A percentile compares a stretch with the other conserved stretches of the same genome.
phyloP scores from a whole-genome alignment of 768 basidiomycete species.

The Rhodosporidiobolus odoratus region DNA sequence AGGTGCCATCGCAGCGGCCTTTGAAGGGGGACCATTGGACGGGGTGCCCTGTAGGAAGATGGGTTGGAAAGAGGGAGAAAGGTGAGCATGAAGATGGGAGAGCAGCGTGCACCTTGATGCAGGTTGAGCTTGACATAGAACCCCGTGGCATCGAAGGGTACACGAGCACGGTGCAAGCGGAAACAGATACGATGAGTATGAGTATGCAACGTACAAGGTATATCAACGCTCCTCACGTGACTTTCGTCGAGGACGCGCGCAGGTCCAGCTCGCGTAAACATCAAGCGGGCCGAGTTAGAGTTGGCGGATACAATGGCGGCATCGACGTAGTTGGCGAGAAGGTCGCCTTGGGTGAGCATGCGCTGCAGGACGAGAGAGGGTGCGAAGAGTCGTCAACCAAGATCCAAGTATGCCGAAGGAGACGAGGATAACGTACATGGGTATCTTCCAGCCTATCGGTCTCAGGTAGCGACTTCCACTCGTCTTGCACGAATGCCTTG shows the following conservation, averaged over 20 bases:
- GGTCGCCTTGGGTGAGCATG: constrained; percentile 10
- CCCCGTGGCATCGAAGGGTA: too few relatives aligned
- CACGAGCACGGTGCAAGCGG: too few relatives aligned
- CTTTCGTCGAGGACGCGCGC: neutral
- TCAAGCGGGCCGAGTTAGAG: constrained; percentile 19
- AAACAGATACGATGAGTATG: neutral
- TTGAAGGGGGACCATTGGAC: constrained; percentile 1
- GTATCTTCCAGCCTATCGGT: neutral
- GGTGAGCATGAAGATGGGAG: too few relatives aligned
- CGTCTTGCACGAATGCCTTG: constrained; percentile 9
- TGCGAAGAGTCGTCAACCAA: neutral
- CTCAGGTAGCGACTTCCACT: neutral
- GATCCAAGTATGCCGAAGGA: neutral
- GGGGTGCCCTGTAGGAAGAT: neutral
- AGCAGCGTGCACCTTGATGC: too few relatives aligned
- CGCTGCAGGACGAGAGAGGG: neutral
- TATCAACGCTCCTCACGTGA: constrained; percentile 15
- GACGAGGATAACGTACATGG: neutral
- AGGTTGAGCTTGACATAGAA: too few relatives aligned
- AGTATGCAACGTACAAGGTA: constrained; percentile 16
- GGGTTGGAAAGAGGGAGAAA: too few relatives aligned
- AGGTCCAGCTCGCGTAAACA: constrained; percentile 14
- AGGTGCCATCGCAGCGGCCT: neutral
- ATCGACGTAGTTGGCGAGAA: constrained; percentile 26
- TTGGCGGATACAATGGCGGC: constrained; percentile 22